phyloP scores from a whole-genome alignment of 176 grass and related monocot genomes.

The Musa acuminata region DNA sequence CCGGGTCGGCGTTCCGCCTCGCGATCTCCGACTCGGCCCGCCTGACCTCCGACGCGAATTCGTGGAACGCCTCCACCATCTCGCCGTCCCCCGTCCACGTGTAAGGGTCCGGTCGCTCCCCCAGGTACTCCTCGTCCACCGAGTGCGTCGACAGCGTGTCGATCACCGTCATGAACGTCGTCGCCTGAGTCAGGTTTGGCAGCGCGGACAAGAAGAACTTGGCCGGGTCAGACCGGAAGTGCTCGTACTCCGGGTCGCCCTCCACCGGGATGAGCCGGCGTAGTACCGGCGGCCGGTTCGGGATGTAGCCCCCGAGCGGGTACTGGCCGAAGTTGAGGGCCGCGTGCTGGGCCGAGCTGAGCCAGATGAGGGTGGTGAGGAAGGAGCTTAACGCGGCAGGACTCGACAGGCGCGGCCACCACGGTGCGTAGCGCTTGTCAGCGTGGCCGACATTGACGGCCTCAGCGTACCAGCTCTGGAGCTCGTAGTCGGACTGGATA shows the following conservation, averaged over 20 bases:
- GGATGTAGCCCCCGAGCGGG: slow-evolving; percentile 84
- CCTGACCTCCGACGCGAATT: slow-evolving; percentile 48
- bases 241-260: slow-evolving; percentile 68
- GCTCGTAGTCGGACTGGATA: slow-evolving; percentile 56
- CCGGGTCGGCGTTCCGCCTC: slow-evolving; percentile 47
- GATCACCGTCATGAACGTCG: slow-evolving; percentile 96
- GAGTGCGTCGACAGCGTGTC: slow-evolving; percentile 98
- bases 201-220: slow-evolving; percentile 80
- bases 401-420: slow-evolving; percentile 68
- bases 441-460: slow-evolving; percentile 62
- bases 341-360: slow-evolving; percentile 84
- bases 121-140: slow-evolving; percentile 84
- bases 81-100: slow-evolving; percentile 63
- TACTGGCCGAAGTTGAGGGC: slow-evolving; percentile 99
- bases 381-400: slow-evolving; percentile 48
- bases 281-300: slow-evolving; percentile 87
- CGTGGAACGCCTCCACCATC: slow-evolving; percentile 35
- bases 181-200: slow-evolving; percentile 73
- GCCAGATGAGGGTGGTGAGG: slow-evolving; percentile 78
- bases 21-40: slow-evolving; percentile 67
- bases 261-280: slow-evolving; percentile 71
- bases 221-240: slow-evolving; percentile 56
- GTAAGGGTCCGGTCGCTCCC: slow-evolving; percentile 47
- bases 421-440: slow-evolving; percentile 63
- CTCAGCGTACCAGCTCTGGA: slow-evolving; percentile 81